phyloP scores from a whole-genome alignment of 2,329 filamentous ascomycete genomes.

The Achaetomium macrosporum region DNA sequence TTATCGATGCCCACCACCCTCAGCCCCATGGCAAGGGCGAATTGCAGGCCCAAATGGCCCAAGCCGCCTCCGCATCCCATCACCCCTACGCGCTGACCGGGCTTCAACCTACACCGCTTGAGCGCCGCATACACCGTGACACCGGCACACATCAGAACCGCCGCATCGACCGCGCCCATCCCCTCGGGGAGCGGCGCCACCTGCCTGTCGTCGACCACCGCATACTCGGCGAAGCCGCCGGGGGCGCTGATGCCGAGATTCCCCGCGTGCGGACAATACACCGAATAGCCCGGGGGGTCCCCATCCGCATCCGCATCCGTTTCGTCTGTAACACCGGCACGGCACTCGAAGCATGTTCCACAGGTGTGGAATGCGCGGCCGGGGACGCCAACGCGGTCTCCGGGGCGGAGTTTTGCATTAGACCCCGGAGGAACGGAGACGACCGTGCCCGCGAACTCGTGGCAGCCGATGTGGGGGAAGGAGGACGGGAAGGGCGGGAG shows the following conservation, averaged over 20 bases:
- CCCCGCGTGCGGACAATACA: conserved; percentile 30
- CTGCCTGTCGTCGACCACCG: conserved; percentile 37
- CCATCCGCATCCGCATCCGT: conserved; percentile 23
- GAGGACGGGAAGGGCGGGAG: conserved; percentile 30
- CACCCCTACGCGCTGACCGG: conserved; percentile 34
- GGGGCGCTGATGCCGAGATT: conserved; percentile 25
- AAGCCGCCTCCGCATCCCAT: conserved; percentile 33
- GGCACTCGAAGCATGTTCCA: conserved; percentile 37
- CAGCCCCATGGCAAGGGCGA: conserved; percentile 29
- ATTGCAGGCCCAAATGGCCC: conserved; percentile 27
- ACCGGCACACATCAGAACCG: conserved; percentile 39
- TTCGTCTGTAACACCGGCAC: conserved; percentile 13
- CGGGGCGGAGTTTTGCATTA: conserved; percentile 13
- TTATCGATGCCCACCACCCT: conserved; percentile 35
- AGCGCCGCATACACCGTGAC: conserved; percentile 38
- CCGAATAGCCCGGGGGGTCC: conserved; percentile 36
- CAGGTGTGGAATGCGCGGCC: conserved; percentile 38
- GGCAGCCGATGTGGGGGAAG: conserved; percentile 40
- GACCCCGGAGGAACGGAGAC: conserved; percentile 26
- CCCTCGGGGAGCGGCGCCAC: conserved; percentile 26
- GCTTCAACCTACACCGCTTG: conserved; percentile 30
- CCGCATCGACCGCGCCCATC: conserved; percentile 33
- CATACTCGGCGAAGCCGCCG: conserved; percentile 39
- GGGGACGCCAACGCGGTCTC: conserved; percentile 36
- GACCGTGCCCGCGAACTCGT: conserved; percentile 42